Base-by-base conservation (phyloP, 345 rosid species). In the Eucalyptus tenuipes region DNA sequence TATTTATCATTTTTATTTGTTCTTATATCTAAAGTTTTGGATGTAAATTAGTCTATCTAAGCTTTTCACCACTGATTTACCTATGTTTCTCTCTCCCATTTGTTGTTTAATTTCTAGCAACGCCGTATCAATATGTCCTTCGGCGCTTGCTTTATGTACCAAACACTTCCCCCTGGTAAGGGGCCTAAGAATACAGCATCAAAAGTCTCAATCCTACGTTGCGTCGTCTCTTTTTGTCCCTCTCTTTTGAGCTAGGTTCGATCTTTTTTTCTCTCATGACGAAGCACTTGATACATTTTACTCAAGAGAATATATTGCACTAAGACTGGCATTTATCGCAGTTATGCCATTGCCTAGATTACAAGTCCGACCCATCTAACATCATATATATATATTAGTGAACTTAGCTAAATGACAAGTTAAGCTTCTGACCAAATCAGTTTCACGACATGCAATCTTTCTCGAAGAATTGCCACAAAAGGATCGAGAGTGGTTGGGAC, bases 401-500 rank as follows among this genome's bases (percentile, higher is more conserved):
- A 17, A 66, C 31, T 66, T 33, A 33, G 80, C 80, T 68, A 33
- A 20, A 6, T 6, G 82, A 75, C 82, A 40, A 75, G 15, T 20
- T 20, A 75, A 75, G 82, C 82, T 75, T 40, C 82, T 20, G 82
- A 75, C 82, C 27, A 75, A 75, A 75, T 75, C 20, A 25, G 47
- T 37, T 75, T 40, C 47, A 10, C 82, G 47, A 75, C 47, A 20
- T 37, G 82, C 82, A 20, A 75, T 5, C 20, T 75, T 37, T 75
- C 47, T 75, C 8, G 82, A 37, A 20, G 82, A 20, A 75, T 24
- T 24, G 47, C 82, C 47, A 3, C 47, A 18, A 75, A 25, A 75
- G 29, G 27, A 10, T 40, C 8, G 15, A 20, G 90, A 89, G 93
- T 90, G 18, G 93, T 89, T 92, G 90, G 89, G 86, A 82, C 90